phyloP scores from a whole-genome alignment of 345 rosid species.

The Hevea brasiliensis region DNA sequence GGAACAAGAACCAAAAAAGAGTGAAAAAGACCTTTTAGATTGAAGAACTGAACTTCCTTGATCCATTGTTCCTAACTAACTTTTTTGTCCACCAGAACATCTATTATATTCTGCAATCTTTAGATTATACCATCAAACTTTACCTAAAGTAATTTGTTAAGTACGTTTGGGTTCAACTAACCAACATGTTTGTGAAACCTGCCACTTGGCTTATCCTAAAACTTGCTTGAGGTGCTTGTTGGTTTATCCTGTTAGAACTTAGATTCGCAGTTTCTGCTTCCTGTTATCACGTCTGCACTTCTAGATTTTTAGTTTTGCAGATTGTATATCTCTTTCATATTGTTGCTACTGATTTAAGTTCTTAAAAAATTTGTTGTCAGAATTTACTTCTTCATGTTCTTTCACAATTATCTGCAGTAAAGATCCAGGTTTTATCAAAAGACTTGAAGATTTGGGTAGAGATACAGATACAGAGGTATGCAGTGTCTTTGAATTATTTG shows the following conservation, averaged over 20 bases:
- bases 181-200: background rate
- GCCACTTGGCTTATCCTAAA: background rate
- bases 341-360: background rate
- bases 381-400: slow-evolving; percentile 11
- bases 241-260: background rate
- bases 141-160: too few relatives aligned
- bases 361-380: background rate
- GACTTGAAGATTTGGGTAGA: slow-evolving; percentile 42
- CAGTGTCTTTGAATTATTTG: background rate
- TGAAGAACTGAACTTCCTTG: background rate
- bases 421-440: slow-evolving; percentile 82
- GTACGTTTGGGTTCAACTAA: background rate
- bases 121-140: too few relatives aligned
- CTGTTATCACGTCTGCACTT: background rate
- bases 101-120: background rate
- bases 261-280: background rate
- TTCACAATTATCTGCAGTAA: slow-evolving; percentile 51
- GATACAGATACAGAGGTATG: slow-evolving; percentile 54
- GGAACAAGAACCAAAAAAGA: background rate
- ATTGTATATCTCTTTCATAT: background rate
- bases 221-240: background rate
- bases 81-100: background rate
- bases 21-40: background rate
- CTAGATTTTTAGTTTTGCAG: background rate
- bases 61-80: background rate